phyloP scores from a whole-genome alignment of 345 rosid genomes.

The Kandelia obovata region DNA sequence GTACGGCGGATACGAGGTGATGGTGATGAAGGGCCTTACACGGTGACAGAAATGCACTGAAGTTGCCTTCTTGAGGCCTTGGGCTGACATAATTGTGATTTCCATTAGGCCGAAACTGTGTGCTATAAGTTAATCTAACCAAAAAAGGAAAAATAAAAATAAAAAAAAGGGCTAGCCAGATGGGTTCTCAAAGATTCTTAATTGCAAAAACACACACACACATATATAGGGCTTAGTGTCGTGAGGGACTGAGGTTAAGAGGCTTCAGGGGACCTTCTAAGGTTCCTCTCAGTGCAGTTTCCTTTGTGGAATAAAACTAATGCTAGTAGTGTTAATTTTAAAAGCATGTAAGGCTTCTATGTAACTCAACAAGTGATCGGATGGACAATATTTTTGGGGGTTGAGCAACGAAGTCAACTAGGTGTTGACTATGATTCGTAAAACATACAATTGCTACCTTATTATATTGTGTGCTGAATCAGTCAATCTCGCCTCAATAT shows the following conservation, averaged over 20 bases:
- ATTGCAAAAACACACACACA: not conserved
- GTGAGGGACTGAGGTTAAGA: not conserved
- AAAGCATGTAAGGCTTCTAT: not conserved
- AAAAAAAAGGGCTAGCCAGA: not conserved
- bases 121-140: not conserved
- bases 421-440: too few species aligned
- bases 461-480: too few species aligned
- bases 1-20: slow-evolving; percentile 21
- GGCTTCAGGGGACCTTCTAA: not conserved
- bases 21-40: slow-evolving; percentile 33
- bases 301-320: not conserved
- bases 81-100: slow-evolving; percentile 41
- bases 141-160: too few species aligned
- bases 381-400: too few species aligned
- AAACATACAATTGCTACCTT: too few species aligned
- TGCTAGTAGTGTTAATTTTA: not conserved
- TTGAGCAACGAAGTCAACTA: too few species aligned
- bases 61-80: slow-evolving; percentile 35
- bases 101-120: slow-evolving; percentile 19
- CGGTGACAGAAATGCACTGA: slow-evolving; percentile 21
- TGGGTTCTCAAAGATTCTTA: not conserved
- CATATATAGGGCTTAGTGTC: not conserved
- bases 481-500: too few species aligned
- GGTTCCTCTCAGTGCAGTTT: not conserved
- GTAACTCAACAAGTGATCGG: not conserved